Base-by-base conservation (phyloP, 225 moss, liverwort and hornwort genomes). In the Takakia lepidozioides region DNA sequence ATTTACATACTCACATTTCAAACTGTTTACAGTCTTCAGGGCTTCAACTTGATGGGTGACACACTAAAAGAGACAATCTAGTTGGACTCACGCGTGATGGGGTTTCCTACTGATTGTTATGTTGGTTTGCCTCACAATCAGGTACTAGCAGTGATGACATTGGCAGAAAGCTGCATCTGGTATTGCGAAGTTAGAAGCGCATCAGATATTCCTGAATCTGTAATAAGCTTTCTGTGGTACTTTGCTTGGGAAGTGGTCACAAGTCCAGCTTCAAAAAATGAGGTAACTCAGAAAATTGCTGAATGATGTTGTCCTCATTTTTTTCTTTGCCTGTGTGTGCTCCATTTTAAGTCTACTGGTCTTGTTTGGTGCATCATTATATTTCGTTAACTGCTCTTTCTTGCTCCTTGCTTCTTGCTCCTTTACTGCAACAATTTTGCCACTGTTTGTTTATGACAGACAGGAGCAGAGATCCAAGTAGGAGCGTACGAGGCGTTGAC, bases 121-220 rank as follows among this genome's bases (percentile, higher is more conserved):
- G n/a, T n/a, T n/a, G n/a, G n/a, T n/a, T n/a, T n/a, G n/a, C 30
- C 21, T 45, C 43, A 16, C 17, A 43, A 57, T 19, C 57, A 92
- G 92, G 74, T 92, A 50, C 65, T 92, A 29, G 64, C 92, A 36
- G 49, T 92, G 22, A 70, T 74, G 56, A 63, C 76, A 34, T 60
- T 85, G 38, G 79, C 92, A 39, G 72, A 87, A 23, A 54, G 74
- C 52, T 87, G 84, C 62, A 61, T 75, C 43, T 92, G 92, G 87
- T 85, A 76, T 43, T 82, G 69, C 63, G 58, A 38, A 40, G 58
- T 66, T 25, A 76, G 72, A 52, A 52, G 68, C 54, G 56, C 69
- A 61, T 11, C 54, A 51, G 74, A 80, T 44, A 73, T 87, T 56
- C 82, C 76, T 40, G 79, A 92, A 56, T 55, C 41, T 56, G 63